These are phyloP conservation scores for Blastobotrys indianensis DNA, from an alignment of 1,139 yeast species.

Conservation along the genomic window DNA sequence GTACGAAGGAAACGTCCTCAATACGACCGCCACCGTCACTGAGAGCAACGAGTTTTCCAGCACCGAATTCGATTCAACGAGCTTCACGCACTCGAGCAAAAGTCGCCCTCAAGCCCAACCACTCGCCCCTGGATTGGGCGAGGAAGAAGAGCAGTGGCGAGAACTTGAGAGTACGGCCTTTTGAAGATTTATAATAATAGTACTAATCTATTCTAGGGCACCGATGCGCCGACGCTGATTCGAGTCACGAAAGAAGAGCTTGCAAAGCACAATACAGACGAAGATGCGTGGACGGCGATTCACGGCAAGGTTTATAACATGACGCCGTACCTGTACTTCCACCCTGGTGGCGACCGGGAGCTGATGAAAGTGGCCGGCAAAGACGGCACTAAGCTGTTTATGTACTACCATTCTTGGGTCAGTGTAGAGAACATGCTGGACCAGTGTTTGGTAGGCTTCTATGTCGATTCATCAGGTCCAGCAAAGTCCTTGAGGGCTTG, in stretches of 20 bases:
- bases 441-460: conserved; percentile 68
- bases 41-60: conserved; percentile 31
- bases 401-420: conserved; percentile 82
- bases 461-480: conserved; percentile 12
- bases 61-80: conserved; percentile 42
- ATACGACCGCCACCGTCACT: no score
- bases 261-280: conserved; percentile 47
- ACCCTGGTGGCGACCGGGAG: conserved; percentile 88
- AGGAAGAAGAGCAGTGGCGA: conserved; percentile 43
- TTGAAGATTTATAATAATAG: not conserved
- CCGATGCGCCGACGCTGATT: conserved; percentile 30
- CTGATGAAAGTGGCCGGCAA: conserved; percentile 75
- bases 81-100: conserved; percentile 37
- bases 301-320: conserved; percentile 80
- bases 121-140: conserved; percentile 88
- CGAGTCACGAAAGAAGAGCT: conserved; percentile 57
- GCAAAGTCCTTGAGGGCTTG: no score
- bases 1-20: no score
- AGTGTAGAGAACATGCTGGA: conserved; percentile 78
- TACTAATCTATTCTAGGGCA: conserved; percentile 19
- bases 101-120: conserved; percentile 68
- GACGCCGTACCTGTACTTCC: conserved; percentile 75
- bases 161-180: conserved; percentile 37
- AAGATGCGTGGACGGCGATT: conserved; percentile 83
- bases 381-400: conserved; percentile 77